A percentile compares a stretch with the other conserved stretches of the same genome.
Evolutionary conservation across 768 basidiomycete genomes (phyloP).

Genomic region (Amyloporia xantha): DNA sequence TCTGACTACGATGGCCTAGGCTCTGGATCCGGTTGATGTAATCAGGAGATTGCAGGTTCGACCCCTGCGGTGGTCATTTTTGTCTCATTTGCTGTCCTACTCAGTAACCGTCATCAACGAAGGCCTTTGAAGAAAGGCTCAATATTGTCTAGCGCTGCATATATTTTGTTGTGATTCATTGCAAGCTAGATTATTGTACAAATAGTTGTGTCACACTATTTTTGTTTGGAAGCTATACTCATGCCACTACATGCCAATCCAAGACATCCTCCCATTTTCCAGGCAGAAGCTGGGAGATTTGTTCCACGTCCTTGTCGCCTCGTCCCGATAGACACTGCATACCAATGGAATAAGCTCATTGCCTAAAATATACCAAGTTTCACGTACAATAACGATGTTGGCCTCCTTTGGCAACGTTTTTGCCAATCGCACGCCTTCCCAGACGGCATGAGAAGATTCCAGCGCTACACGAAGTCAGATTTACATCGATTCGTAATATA

Average conservation of each 20-base stretch:
- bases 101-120: no score
- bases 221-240: no score
- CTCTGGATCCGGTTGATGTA: conserved; percentile 22
- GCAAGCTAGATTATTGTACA: no score
- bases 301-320: conserved; percentile 97
- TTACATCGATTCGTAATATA: no score
- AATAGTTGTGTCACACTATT: no score
- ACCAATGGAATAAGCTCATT: conserved; percentile 1
- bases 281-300: conserved; percentile 90
- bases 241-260: conserved; percentile 76
- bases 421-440: conserved; percentile 83
- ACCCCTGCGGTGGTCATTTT: conserved; percentile 76
- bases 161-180: no score
- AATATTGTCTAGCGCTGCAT: no score
- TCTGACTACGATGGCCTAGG: conserved; percentile 94
- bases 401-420: conserved; percentile 77
- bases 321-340: conserved; percentile 85
- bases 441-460: conserved; percentile 94
- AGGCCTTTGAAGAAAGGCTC: no score
- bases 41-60: conserved; percentile 95
- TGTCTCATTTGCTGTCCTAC: no score
- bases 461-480: no score
- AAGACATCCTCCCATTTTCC: conserved; percentile 89
- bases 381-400: conserved; percentile 85
- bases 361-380: not conserved